phyloP scores from a whole-genome alignment of 1,284 basidiomycete genomes.

The Peniophora sp. region DNA sequence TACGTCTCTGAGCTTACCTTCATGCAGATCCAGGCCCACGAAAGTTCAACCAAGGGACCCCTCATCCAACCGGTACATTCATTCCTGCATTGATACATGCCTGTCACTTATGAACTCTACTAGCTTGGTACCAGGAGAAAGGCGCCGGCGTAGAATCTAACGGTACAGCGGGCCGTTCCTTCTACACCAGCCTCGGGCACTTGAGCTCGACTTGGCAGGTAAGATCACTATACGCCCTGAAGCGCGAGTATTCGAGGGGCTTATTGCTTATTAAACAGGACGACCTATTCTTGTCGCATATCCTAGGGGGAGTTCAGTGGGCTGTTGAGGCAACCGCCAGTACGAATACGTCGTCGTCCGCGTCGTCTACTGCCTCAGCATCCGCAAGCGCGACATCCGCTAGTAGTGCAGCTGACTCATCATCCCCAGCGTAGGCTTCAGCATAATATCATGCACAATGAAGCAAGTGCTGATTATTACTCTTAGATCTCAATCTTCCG shows the following conservation, averaged over 20 bases:
- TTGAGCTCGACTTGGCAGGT: slow-evolving; percentile 64
- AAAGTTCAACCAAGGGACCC: slow-evolving; percentile 49
- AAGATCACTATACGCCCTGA: neutral
- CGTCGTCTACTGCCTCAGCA: neutral
- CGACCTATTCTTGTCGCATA: slow-evolving; percentile 56
- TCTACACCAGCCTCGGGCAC: slow-evolving; percentile 77
- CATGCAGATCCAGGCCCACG: slow-evolving; percentile 39
- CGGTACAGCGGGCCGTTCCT: slow-evolving; percentile 60
- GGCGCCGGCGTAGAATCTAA: slow-evolving; percentile 46
- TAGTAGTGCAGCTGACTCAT: too few species aligned
- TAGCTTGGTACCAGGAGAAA: slow-evolving; percentile 75
- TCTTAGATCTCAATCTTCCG: too few species aligned
- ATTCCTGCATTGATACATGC: neutral
- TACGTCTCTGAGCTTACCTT: slow-evolving; percentile 3
- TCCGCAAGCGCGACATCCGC: neutral
- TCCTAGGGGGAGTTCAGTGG: slow-evolving; percentile 72
- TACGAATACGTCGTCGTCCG: slow-evolving; percentile 16
- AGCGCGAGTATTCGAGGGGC: neutral
- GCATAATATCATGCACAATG: too few species aligned
- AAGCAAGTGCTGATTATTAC: too few species aligned
- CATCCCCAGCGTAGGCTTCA: too few species aligned
- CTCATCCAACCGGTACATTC: slow-evolving; percentile 51
- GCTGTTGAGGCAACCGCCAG: slow-evolving; percentile 51
- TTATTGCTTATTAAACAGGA: slow-evolving; percentile 30
- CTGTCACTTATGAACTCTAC: neutral